Evolutionary conservation across 768 basidiomycete species (phyloP), one percentile per base, ranked within the genome.

Genomic region (Lentinula sp.): DNA sequence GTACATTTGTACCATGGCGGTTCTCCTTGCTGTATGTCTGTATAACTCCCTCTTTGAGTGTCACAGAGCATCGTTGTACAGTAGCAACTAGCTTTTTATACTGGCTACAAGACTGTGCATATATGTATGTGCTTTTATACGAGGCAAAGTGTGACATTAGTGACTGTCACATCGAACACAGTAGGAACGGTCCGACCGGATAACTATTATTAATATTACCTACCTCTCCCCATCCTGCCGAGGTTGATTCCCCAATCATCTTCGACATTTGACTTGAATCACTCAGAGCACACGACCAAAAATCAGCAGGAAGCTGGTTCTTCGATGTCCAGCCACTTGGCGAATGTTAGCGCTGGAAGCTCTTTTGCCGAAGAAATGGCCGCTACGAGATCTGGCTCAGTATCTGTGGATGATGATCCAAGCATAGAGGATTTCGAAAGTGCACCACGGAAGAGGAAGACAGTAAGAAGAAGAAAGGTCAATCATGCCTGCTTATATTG

Each of bases 401-500:
- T 56, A 13, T 40, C 55, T 8, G 28, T 35, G 45, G 48, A 59
- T 5, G 57, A 59, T 46, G 48, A 45, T 48, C 18, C 31, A 48
- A 35, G 45, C 32, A 28, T 32, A 46, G 57, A 59, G 18, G 57
- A 59, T 2, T 23, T 15, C 54, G 54, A 61, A 62, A 77, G 76
- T 48, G 69, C 64, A 10, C 73, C 73, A 2, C 79, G 77, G 66
- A 79, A 79, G 68, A 79, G 81, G 73, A 82, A 83, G 67, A 73
- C 75, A 16, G 68, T 84, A 10, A 91, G 90, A 74, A 76, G 92
- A 64, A 77, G 91, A 60, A 95, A 95, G 71, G 91, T 93, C 61
- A 93, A 93, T 71, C 93, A 95, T 75, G 94, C 95, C 5, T 97
- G 94, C 70, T 76, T 97, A 46, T 97, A 95, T 73, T 97, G 94